phyloP scores from a whole-genome alignment of 108 stramenopile genomes.

The Fragilaria radians region DNA sequence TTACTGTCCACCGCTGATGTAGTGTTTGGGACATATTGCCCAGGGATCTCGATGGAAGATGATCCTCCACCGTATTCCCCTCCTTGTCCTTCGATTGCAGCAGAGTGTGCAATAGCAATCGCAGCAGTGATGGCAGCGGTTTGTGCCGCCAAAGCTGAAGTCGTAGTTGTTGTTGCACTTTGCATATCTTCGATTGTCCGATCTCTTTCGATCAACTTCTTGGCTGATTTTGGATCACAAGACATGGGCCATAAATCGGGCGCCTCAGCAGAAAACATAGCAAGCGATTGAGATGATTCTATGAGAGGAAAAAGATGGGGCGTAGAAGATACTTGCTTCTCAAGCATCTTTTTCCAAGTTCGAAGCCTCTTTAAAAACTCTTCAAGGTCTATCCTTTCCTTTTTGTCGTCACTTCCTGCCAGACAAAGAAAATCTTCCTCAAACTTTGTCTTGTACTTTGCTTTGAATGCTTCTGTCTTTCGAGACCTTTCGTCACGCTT shows the following conservation, averaged over 20 bases:
- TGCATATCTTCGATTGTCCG: conserved; percentile 13
- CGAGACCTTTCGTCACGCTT: conserved; percentile 45
- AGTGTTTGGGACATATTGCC: conserved; percentile 72
- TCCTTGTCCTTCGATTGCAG: conserved; percentile 58
- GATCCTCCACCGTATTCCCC: conserved; percentile 76
- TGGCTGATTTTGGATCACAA: conserved; percentile 33
- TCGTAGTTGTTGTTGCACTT: conserved; percentile 26
- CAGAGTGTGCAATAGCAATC: conserved; percentile 47
- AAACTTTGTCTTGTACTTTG: conserved; percentile 53
- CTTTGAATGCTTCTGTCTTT: conserved; percentile 68
- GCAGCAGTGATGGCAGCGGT: conserved; percentile 65
- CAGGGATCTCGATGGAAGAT: conserved; percentile 80
- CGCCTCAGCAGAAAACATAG: conserved; percentile 50
- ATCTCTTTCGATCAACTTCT: conserved; percentile 10
- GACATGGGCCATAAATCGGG: conserved; percentile 81
- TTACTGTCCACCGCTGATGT: conserved; percentile 40
- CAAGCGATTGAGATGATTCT: conserved; percentile 60
- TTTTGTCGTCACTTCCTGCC: conserved; percentile 5
- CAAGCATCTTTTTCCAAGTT: conserved; percentile 65
- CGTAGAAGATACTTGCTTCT: conserved; percentile 50
- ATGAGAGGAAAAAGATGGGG: conserved; percentile 45
- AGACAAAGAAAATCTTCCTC: conserved; percentile 53
- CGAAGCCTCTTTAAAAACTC: conserved; percentile 49
- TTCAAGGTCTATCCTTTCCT: background rate
- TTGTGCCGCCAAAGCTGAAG: conserved; percentile 50